Evolutionary conservation across 2,329 filamentous ascomycete species (phyloP), one percentile per base, ranked within the genome.

Genomic region (Pestalotiopsis sp.): DNA sequence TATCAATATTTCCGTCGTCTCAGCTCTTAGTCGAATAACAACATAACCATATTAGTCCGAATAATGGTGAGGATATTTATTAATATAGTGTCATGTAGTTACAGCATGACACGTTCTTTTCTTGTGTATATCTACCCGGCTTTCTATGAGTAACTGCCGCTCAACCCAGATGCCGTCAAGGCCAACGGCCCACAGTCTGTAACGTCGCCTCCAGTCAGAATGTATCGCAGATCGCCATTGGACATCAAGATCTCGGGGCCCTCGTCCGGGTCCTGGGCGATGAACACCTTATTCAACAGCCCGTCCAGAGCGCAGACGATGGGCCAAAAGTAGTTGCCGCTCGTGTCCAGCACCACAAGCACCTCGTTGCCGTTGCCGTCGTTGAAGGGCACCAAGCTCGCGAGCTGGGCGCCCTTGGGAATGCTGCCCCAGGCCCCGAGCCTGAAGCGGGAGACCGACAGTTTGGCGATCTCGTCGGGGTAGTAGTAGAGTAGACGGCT

Each of bases 401-500:
- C 59, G 38, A 62, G 59, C 59, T 38, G 27, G 14, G 59, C 59
- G 6, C 59, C 59, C 4, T 31, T 36, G 7, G 59, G 59, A 25
- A 62, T 62, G 27, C 59, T 62, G 31, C 59, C 59, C 59, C 59
- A 62, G 11, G 59, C 59, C 12, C 31, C 59, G 7, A 62, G 59
- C 23, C 59, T 25, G 23, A 62, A 17, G 31, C 59, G 59, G 2
- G 59, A 62, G n/a, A 62, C 59, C 0, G 59, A 62, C 4, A 62
- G 31, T 14, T 38, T 62, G 59, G 59, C 38, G 4, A 62, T 62
- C 31, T 62, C 59, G 27, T 36, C 59, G 9, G 59, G 59, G 23
- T 62, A 62, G 59, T 62, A 62, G 59, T 62, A 62, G n/a, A 62
- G 27, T 17, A 62, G 59, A 62, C 59, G 59, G 13, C 36, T 62